Base-by-base conservation (phyloP, 1,284 basidiomycete species). In the Irpex lacteus region DNA sequence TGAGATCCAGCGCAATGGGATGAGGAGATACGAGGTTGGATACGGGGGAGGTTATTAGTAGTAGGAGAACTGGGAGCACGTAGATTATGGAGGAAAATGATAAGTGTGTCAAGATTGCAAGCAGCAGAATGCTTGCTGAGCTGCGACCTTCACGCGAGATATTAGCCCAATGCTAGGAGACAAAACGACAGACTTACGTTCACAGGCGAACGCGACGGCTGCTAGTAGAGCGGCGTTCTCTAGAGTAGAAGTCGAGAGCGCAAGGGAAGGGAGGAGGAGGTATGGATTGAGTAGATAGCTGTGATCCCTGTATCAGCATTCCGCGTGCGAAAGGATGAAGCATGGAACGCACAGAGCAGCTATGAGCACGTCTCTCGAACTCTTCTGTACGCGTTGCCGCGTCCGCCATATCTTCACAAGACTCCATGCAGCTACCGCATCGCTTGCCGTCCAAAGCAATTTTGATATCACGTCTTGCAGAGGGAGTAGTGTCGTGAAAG, bases 231-330 rank as follows among this genome's bases (percentile, higher is more conserved):
- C 4, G 93, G 75, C 0, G 86, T 80, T 71, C 92, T 95, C 72
- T 96, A 98, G 78, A 0, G 87, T 84, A 0, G 92, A 89, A 0
- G 93, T 93, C 0, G 95, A 96, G 6, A 89, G 78, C 0, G 94
- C 91, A 2, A 96, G 77, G 47, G 88, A 91, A 0, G 95, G 87
- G 1, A 94, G 80, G 57, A 96, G 75, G 4, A 92, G 78, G 74
- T 97, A 96, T 3, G 96, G 96, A 70, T 98, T 98, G 65, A 97
- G 77, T 2, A 98, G 84, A 76, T 91, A 96, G 49, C 94, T 96
- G 34, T 59, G 18, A 37, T 13, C 13, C 34, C 26, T 60, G 13
- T 44, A 47, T 62, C 36, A 62, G 59, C 11, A 8, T 13, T 52
- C 8, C 40, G 32, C 5, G 5, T 3, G 5, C 18, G 11, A 49